Base-by-base conservation (phyloP, 768 basidiomycete species). In the Clathrus columnatus region DNA sequence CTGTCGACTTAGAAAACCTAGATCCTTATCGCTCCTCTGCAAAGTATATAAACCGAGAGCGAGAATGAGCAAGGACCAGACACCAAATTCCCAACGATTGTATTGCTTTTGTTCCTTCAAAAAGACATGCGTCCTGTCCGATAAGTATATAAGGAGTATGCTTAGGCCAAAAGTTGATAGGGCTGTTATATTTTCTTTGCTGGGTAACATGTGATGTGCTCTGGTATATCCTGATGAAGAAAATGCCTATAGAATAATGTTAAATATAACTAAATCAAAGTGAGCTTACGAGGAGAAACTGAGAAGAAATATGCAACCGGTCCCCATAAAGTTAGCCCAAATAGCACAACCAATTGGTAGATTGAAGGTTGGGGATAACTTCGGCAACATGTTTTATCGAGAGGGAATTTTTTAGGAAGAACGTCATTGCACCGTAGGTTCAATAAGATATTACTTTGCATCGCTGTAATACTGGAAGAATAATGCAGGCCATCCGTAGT, bases 401-500 rank as follows among this genome's bases (percentile, higher is more conserved):
- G 71, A 4, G 85, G 85, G 63, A 79, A 81, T 17, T 63, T 66
- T 62, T 81, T 82, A 8, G 83, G 78, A 58, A 85, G 73, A 23
- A 65, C 65, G 56, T 87, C 77, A 65, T 96, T 95, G 67, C 92
- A 96, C 28, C 79, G 78, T 54, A 89, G 68, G 61, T 92, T 93
- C 24, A 91, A 73, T 49, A 96, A 70, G 48, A 95, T 72, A 57
- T 81, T 83, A 8, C 87, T 86, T 67, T 95, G 91, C 41, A 76
- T 71, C 60, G 73, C 76, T 59, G 85, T 72, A 42, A 91, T 63
- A 24, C 73, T 61, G 50, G 81, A 75, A 2, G 80, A 79, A 62
- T 85, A 94, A 68, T 95, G 92, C 7, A 96, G 71, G 5, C 92
- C 92, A 60, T 96, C 92, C 36, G 81, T 74, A 17, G 92, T 95